phyloP scores from a whole-genome alignment of 176 grass and related monocot species.

The Metroxylon sagu region DNA sequence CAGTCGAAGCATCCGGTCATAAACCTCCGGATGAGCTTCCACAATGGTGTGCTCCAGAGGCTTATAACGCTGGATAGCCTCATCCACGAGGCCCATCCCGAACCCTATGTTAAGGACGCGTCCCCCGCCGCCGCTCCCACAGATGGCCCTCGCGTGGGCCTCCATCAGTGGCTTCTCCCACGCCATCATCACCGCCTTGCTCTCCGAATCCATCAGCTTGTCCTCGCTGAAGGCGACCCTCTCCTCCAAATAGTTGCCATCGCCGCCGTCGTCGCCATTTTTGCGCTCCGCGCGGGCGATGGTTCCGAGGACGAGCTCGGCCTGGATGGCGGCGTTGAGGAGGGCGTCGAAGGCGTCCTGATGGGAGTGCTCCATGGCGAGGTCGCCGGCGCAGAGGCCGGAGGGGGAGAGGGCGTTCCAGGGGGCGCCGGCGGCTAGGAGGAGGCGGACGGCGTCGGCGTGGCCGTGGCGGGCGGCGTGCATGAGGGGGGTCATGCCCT shows the following conservation, averaged over 20 bases:
- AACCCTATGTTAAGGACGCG: slow-evolving; percentile 84
- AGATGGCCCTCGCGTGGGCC: slow-evolving; percentile 81
- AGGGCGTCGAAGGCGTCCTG: slow-evolving; percentile 58
- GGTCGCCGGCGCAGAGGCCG: slow-evolving; percentile 53
- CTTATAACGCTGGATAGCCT: slow-evolving; percentile 75
- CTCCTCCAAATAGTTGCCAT: slow-evolving; percentile 48
- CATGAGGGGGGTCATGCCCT: slow-evolving; percentile 71
- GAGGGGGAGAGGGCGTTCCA: slow-evolving; percentile 73
- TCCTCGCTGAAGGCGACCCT: slow-evolving; percentile 85
- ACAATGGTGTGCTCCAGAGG: slow-evolving; percentile 80
- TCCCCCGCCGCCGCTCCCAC: slow-evolving; percentile 35
- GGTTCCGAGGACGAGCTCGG: slow-evolving; percentile 81
- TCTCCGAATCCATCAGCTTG: slow-evolving; percentile 70
- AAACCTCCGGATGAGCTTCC: slow-evolving; percentile 78
- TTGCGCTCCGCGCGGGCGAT: slow-evolving; percentile 31
- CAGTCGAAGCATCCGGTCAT: slow-evolving; percentile 66
- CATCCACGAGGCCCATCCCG: slow-evolving; percentile 91
- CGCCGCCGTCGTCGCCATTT: background rate
- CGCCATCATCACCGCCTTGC: slow-evolving; percentile 94
- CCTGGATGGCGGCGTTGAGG: slow-evolving; percentile 70
- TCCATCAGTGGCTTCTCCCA: slow-evolving; percentile 97
- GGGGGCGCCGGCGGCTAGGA: slow-evolving; percentile 62
- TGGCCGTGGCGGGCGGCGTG: slow-evolving; percentile 51
- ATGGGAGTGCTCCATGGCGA: slow-evolving; percentile 41
- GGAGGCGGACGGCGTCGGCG: slow-evolving; percentile 34